These are phyloP conservation scores for Beauveria caledonica DNA, from an alignment of 2,329 filamentous ascomycete species.

Conservation along the genomic window DNA sequence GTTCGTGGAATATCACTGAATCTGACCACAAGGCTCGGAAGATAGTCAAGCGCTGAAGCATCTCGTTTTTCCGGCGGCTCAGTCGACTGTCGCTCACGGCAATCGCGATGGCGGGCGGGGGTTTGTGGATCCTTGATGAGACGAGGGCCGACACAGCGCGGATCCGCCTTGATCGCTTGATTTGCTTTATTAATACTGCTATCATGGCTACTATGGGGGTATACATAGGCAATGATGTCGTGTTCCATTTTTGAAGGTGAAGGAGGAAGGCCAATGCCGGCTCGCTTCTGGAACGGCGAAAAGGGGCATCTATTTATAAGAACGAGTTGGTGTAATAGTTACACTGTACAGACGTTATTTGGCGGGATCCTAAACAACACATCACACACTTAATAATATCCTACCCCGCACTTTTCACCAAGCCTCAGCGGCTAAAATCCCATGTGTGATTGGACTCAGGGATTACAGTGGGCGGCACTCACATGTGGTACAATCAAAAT, in stretches of 20 bases:
- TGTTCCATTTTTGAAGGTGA: not conserved
- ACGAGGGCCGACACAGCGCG: not conserved
- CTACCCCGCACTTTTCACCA: not conserved
- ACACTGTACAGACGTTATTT: too few relatives aligned
- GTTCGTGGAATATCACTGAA: not conserved
- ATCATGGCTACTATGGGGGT: not conserved
- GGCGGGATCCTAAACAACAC: too few relatives aligned
- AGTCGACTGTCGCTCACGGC: not conserved
- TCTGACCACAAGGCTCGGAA: not conserved
- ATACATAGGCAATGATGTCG: not conserved
- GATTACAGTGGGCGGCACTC: too few relatives aligned
- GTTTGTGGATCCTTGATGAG: too few relatives aligned
- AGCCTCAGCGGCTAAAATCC: not conserved
- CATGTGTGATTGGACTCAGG: too few relatives aligned
- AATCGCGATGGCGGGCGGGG: not conserved
- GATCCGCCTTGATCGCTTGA: not conserved
- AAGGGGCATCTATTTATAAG: not conserved
- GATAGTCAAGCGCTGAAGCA: not conserved
- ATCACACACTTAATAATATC: too few relatives aligned
- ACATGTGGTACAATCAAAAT: too few relatives aligned
- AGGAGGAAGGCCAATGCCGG: not conserved
- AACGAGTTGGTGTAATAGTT: too few relatives aligned
- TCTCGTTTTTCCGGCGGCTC: not conserved
- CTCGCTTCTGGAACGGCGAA: not conserved
- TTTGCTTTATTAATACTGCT: not conserved